Evolutionary conservation across 2,329 filamentous ascomycete genomes (phyloP).

Genomic region (Diaporthe sp.): DNA sequence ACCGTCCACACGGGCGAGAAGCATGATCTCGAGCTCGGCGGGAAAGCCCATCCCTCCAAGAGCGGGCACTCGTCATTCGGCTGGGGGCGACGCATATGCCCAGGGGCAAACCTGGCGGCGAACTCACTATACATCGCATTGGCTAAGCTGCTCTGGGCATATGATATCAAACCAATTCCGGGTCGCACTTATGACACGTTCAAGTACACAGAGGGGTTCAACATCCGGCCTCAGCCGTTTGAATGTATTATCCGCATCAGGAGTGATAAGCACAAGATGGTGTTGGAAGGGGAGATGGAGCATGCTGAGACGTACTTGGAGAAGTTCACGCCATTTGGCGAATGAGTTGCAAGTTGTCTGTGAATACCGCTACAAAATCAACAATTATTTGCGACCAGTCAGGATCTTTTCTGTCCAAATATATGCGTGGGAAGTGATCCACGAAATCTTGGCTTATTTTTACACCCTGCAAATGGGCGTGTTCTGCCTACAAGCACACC

Average conservation of each 20-base stretch:
- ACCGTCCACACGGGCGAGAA: not conserved
- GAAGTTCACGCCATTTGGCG: conserved; percentile 44
- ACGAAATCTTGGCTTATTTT: no score
- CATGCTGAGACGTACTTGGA: conserved; percentile 41
- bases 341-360: conserved; percentile 1
- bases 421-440: not conserved
- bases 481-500: no score
- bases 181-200: conserved; percentile 43
- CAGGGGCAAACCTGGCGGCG: conserved; percentile 43
- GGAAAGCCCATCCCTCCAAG: conserved; percentile 41
- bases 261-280: conserved; percentile 41
- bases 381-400: no score
- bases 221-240: conserved; percentile 45
- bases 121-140: conserved; percentile 48
- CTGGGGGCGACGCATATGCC: conserved; percentile 58
- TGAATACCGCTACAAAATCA: not conserved
- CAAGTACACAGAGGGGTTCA: conserved; percentile 46
- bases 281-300: conserved; percentile 41
- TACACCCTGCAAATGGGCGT: no score
- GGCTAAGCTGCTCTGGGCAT: conserved; percentile 62
- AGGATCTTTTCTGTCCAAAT: no score
- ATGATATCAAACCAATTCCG: conserved; percentile 48
- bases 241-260: conserved; percentile 42
- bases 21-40: conserved; percentile 31
- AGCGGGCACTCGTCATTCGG: conserved; percentile 60